Conservation (phyloP, 2,329 filamentous ascomycete species). For the Colletotrichum higginsianum region DNA sequence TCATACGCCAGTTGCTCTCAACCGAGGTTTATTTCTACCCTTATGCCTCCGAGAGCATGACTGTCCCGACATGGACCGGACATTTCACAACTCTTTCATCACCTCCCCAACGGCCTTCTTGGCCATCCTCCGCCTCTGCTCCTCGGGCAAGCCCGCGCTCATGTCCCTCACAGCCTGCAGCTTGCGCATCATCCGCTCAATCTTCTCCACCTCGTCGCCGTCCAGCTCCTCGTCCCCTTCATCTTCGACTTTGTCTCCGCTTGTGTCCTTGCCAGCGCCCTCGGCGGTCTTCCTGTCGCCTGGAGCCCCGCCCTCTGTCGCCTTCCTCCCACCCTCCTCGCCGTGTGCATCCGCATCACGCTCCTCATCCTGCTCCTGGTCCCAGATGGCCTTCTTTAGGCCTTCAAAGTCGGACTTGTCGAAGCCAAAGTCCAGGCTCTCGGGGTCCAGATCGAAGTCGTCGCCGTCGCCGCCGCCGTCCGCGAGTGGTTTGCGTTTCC, state of each 20-base stretch:
- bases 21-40: not conserved
- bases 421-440: slow-evolving; percentile 67
- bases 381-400: slow-evolving; percentile 67
- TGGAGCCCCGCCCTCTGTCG: slow-evolving; percentile 13
- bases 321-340: slow-evolving; percentile 9
- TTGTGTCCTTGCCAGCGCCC: slow-evolving; percentile 43
- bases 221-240: slow-evolving; percentile 54
- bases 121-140: slow-evolving; percentile 73
- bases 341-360: slow-evolving; percentile 21
- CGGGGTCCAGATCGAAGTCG: slow-evolving; percentile 58
- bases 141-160: slow-evolving; percentile 71
- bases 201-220: slow-evolving; percentile 68
- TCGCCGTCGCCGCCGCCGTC: slow-evolving; percentile 50
- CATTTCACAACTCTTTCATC: slow-evolving; percentile 69
- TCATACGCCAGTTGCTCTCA: not conserved
- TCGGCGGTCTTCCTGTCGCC: slow-evolving; percentile 11
- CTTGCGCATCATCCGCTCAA: slow-evolving; percentile 76
- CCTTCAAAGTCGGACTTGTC: slow-evolving; percentile 68
- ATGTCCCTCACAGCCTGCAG: slow-evolving; percentile 74
- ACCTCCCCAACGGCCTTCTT: slow-evolving; percentile 74
- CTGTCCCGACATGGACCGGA: no score
- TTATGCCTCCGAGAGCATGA: not conserved
- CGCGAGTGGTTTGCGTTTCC: slow-evolving; percentile 48
- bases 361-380: slow-evolving; percentile 48
- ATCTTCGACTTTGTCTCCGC: slow-evolving; percentile 43